Percentiles rank a stretch among this genome's conserved stretches.
Evolutionary conservation across 352 stramenopile genomes (phyloP).

Genomic region (Phytophthora sp.): DNA sequence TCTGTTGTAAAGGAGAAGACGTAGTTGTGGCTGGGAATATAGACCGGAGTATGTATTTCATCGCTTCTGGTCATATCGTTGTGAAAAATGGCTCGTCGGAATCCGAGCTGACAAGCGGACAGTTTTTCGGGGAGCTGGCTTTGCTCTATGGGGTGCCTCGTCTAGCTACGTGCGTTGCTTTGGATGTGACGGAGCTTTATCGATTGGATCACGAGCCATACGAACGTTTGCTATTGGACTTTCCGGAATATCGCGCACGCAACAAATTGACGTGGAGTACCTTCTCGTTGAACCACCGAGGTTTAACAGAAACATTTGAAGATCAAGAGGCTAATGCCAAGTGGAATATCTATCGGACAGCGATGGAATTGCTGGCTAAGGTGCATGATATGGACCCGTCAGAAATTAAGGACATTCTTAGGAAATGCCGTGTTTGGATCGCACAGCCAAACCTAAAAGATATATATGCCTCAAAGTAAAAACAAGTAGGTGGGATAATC

Average conservation of each 20-base stretch:
- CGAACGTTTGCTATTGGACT: slow-evolving; percentile 66
- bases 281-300: not conserved
- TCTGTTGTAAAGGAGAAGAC: slow-evolving; percentile 70
- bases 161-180: slow-evolving; percentile 63
- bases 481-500: no score
- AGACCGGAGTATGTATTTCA: slow-evolving; percentile 52
- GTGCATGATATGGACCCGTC: not conserved
- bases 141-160: slow-evolving; percentile 46
- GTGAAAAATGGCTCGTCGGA: slow-evolving; percentile 57
- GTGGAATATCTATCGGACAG: not conserved
- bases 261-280: slow-evolving; percentile 61
- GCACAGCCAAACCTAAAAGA: no score
- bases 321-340: not conserved
- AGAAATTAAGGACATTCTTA: not conserved
- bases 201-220: slow-evolving; percentile 70
- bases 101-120: slow-evolving; percentile 54
- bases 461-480: no score
- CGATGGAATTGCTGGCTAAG: not conserved
- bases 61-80: slow-evolving; percentile 60
- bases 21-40: slow-evolving; percentile 67
- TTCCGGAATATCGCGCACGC: slow-evolving; percentile 59
- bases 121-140: slow-evolving; percentile 66
- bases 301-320: not conserved
- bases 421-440: no score
- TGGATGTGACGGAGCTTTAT: slow-evolving; percentile 67